Evolutionary conservation across 2,329 filamentous ascomycete genomes (phyloP), one percentile per base, ranked within the genome.

Genomic region (Pestalotiopsis fici): DNA sequence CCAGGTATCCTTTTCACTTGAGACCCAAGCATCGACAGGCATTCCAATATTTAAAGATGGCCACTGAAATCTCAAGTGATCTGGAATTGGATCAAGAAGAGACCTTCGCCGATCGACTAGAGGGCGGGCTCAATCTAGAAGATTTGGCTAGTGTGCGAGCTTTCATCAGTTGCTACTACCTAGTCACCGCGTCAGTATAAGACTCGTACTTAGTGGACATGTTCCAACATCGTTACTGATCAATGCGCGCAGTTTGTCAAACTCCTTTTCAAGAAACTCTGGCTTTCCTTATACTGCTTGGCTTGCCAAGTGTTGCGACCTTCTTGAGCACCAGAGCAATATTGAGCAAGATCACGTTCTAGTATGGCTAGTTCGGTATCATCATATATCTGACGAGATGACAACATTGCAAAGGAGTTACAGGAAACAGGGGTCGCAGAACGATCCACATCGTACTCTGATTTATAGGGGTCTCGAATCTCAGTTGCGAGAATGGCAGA

Each of bases 1-100:
- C 25, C 64, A 87, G 85, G 85, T 87, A 87, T 62, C 86, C 86
- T 0, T 86, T 86, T 47, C 85, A 88, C 67, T 76, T 88, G 15
- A 78, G 86, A 0, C 85, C 85, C 2, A 86, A 80, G 67, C 85
- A 82, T 69, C 85, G 77, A 68, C 84, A 86, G 50, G 77, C 81
- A 0, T 77, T 80, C 4, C 85, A 87, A 65, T 88, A 87, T 70
- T 72, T 86, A 4, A 80, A 83, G 27, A 87, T 88, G 85, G 81
- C 81, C 0, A 78, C 80, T 18, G 86, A 88, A 66, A 79, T 87
- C 9, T 73, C 85, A 7, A 78, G 77, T 9, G 86, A 88, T 65
- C 78, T 88, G 0, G 84, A 85, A 5, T 73, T 88, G 2, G 82
- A 86, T 27, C 77, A 82, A 25, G 81, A 83, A 37, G n/a, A 64